Evolutionary conservation across 2,329 filamentous ascomycete species (phyloP).

Genomic region (Chrysoporthe austroafricana): DNA sequence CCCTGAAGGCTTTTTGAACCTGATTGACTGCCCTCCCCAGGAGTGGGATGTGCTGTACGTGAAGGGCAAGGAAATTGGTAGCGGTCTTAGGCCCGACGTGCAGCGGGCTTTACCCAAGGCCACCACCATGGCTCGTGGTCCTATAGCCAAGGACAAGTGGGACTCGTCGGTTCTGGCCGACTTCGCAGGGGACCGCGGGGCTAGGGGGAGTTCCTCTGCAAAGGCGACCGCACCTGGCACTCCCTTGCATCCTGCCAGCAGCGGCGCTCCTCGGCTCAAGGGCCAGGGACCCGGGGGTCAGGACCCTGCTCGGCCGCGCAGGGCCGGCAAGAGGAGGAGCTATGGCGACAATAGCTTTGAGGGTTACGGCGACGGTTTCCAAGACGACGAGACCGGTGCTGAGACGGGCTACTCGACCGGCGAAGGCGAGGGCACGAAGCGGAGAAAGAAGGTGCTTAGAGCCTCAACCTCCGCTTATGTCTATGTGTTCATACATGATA

Average conservation of each 20-base stretch:
- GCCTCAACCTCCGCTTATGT: conserved; percentile 33
- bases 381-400: conserved; percentile 64
- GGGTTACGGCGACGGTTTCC: conserved; percentile 68
- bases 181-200: conserved; percentile 47
- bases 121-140: conserved; percentile 60
- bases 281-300: conserved; percentile 43
- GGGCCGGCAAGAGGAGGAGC: conserved; percentile 72
- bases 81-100: conserved; percentile 53
- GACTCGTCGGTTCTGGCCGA: conserved; percentile 64
- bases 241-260: conserved; percentile 43
- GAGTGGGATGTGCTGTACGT: conserved; percentile 61
- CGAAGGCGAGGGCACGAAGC: conserved; percentile 67
- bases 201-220: conserved; percentile 46
- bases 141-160: conserved; percentile 59
- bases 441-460: conserved; percentile 65
- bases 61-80: conserved; percentile 57
- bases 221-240: conserved; percentile 59
- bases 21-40: conserved; percentile 57
- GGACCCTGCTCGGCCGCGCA: conserved; percentile 61
- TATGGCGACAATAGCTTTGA: conserved; percentile 77
- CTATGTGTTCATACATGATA: conserved; percentile 32
- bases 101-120: conserved; percentile 53
- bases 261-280: conserved; percentile 43
- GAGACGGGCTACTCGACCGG: conserved; percentile 72
- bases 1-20: conserved; percentile 55